A percentile compares a stretch with the other conserved stretches of the same genome.
Conservation (phyloP, 768 basidiomycete genomes). For the Dendrothele bispora region DNA sequence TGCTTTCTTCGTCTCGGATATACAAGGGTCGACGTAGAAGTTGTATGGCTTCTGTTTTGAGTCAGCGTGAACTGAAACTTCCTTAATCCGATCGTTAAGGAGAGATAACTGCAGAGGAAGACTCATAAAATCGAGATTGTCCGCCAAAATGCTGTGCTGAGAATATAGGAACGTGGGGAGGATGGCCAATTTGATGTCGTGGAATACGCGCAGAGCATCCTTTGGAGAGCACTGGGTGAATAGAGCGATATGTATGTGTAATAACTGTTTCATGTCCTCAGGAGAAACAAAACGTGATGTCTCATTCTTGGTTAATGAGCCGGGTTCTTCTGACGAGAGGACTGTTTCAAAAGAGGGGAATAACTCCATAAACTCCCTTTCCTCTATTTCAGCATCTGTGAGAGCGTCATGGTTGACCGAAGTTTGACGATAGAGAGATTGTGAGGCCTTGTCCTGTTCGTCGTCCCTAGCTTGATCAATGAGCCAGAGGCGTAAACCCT, state of each 20-base stretch:
- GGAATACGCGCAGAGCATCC: slow-evolving; percentile 22
- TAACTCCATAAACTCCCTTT: slow-evolving; percentile 76
- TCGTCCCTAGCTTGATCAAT: slow-evolving; percentile 73
- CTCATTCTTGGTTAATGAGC: too few relatives aligned
- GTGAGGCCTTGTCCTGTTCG: slow-evolving; percentile 59
- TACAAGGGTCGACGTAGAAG: slow-evolving; percentile 83
- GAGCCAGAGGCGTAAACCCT: slow-evolving; percentile 78
- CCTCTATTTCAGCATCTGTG: slow-evolving; percentile 76
- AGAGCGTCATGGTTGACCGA: slow-evolving; percentile 50
- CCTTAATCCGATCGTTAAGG: slow-evolving; percentile 40
- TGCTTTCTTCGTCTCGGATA: slow-evolving; percentile 66
- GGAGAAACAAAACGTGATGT: slow-evolving; percentile 35
- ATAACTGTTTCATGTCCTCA: slow-evolving; percentile 37
- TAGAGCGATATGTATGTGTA: slow-evolving; percentile 49
- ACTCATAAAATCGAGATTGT: slow-evolving; percentile 50
- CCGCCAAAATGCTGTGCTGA: slow-evolving; percentile 30
- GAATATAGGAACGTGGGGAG: slow-evolving; percentile 33
- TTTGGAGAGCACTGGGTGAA: slow-evolving; percentile 20
- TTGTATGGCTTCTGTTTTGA: slow-evolving; percentile 42
- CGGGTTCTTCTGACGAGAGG: slow-evolving; percentile 29
- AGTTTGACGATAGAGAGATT: slow-evolving; percentile 75
- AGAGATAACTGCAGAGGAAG: slow-evolving; percentile 51
- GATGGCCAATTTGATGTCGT: slow-evolving; percentile 29
- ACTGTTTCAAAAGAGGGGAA: slow-evolving; percentile 84
- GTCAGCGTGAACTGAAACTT: slow-evolving; percentile 24